Base-by-base conservation (phyloP, 1,284 basidiomycete species). In the Trichosporon asahii region DNA sequence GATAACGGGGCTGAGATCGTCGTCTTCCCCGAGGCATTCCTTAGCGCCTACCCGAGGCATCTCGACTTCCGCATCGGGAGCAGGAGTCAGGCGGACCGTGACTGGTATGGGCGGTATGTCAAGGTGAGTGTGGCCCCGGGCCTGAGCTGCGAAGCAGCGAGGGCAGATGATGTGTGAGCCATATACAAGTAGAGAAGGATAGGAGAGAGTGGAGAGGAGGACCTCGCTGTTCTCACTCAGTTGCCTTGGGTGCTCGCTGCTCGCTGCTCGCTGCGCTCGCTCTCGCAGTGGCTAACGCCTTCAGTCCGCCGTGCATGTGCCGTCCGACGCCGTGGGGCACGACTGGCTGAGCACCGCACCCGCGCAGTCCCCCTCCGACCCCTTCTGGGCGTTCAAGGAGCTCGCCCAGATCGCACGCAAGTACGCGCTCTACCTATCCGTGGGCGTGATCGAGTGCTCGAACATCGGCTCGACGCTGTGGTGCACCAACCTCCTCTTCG, bases 1-100 rank as follows among this genome's bases (percentile, higher is more conserved):
- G 84, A 87, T 57, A 87, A 88, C 72, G 84, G 84, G 3, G 83
- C 87, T 0, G 86, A 89, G 74, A 78, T 91, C 1, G 88, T 86
- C 29, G 88, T 91, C 15, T 90, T 92, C 76, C 90, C 90, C 2
- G 90, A 92, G 78, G 90, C 89, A 21, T 91, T 90, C 37, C 69
- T 84, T 18, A 74, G 72, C 27, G 80, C 76, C 4, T 84, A 84
- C 64, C 83, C 83, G 1, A 72, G 83, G 18, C 78, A 80, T 15
- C 66, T 80, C 15, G 72, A 65, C 15, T 80, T 82, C 57, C 60
- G 65, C 11, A 75, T 82, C 46, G 79, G 78, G 1, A 64, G 65
- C 3, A 68, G 79, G 37, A 75, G 74, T 11, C 70, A 72, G 7
- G 77, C 76, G 57, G 72, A 76, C 55, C 68, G 80, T 29, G 73